phyloP scores from a whole-genome alignment of 1,284 basidiomycete species.

The Rugosomyces carneus region DNA sequence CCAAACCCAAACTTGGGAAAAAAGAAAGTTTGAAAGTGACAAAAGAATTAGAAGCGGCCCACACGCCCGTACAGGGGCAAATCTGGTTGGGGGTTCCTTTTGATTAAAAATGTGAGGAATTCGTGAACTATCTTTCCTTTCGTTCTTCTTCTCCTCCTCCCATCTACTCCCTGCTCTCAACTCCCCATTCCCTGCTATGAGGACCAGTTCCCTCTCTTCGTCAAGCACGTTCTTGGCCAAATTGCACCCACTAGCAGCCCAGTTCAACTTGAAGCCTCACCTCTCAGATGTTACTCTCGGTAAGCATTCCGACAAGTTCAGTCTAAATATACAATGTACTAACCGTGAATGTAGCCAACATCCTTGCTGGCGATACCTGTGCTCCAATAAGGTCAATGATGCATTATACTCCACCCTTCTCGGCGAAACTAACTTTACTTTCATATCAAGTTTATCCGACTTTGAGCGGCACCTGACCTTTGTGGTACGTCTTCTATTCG shows the following conservation, averaged over 20 bases:
- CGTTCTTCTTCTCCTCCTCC: neutral
- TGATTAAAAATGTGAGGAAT: neutral
- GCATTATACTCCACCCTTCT: neutral
- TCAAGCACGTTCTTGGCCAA: constrained; percentile 11
- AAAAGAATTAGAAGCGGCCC: neutral
- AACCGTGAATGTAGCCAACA: constrained; percentile 21
- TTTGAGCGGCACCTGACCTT: constrained; percentile 33
- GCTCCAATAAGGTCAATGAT: constrained; percentile 29
- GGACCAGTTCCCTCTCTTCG: constrained; percentile 2
- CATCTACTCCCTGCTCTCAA: neutral
- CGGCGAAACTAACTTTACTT: neutral
- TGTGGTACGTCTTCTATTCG: constrained; percentile 16
- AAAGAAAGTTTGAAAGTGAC: neutral
- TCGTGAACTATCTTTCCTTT: neutral
- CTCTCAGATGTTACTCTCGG: constrained; percentile 16
- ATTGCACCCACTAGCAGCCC: constrained; percentile 16
- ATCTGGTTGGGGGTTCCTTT: neutral
- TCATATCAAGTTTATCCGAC: constrained; percentile 26
- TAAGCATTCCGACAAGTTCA: constrained; percentile 3
- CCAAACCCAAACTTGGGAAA: neutral
- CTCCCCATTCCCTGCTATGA: constrained; percentile 3
- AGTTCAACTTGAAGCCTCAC: constrained; percentile 17
- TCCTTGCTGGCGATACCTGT: constrained; percentile 36
- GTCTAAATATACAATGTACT: neutral
- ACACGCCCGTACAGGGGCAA: neutral